These are phyloP conservation scores for Diutina catenulata DNA, from an alignment of 1,139 yeast genomes.

Conservation along the genomic window DNA sequence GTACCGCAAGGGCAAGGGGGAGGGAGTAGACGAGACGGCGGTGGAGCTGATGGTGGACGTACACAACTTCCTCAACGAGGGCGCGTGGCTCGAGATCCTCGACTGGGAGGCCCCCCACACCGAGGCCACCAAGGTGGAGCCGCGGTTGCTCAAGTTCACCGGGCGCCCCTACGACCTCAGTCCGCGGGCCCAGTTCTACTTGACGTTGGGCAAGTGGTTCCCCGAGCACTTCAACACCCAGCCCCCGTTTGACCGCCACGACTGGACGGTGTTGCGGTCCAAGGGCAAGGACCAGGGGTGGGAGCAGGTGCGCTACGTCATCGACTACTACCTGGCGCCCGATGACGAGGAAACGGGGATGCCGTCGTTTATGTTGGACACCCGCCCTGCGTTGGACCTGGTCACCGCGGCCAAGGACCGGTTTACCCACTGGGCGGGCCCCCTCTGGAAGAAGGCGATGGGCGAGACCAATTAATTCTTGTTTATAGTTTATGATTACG, in stretches of 20 bases:
- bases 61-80: constrained; percentile 92
- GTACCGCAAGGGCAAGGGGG: constrained; percentile 85
- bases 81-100: constrained; percentile 92
- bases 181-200: constrained; percentile 76
- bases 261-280: constrained; percentile 86
- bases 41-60: constrained; percentile 96
- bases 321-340: constrained; percentile 89
- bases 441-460: constrained; percentile 35
- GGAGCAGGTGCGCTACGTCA: constrained; percentile 70
- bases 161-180: constrained; percentile 84
- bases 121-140: constrained; percentile 40
- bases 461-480: constrained; percentile 17
- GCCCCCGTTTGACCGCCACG: constrained; percentile 96
- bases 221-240: constrained; percentile 65
- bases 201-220: constrained; percentile 53
- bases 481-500: constrained; percentile 7
- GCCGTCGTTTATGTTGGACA: constrained; percentile 88
- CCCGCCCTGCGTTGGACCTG: constrained; percentile 86
- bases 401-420: constrained; percentile 56
- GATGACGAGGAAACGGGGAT: constrained; percentile 80
- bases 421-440: constrained; percentile 37
- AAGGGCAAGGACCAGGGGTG: constrained; percentile 35
- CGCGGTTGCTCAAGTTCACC: constrained; percentile 75
- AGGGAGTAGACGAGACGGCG: constrained; percentile 84
- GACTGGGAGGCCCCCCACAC: constrained; percentile 73